These are phyloP conservation scores for Escovopsis sp. DNA, from an alignment of 2,329 filamentous ascomycete species.

Conservation along the genomic window DNA sequence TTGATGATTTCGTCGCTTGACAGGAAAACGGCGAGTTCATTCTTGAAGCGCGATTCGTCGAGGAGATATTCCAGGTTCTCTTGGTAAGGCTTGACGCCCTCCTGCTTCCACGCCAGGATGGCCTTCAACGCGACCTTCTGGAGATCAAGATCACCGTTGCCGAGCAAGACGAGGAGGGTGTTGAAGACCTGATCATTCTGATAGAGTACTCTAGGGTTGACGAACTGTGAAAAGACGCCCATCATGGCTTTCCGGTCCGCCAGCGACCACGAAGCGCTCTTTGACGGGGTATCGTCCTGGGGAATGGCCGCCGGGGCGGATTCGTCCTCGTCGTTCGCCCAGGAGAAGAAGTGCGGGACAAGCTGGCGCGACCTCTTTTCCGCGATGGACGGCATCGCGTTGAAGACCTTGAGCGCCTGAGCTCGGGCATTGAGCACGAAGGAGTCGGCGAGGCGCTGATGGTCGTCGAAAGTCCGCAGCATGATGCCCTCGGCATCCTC, in stretches of 20 bases:
- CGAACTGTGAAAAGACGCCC: conserved; percentile 67
- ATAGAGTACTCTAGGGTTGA: conserved; percentile 74
- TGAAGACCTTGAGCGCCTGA: conserved; percentile 68
- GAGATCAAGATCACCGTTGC: conserved; percentile 80
- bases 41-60: conserved; percentile 82
- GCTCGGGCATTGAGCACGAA: conserved; percentile 46
- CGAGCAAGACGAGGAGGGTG: conserved; percentile 59
- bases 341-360: conserved; percentile 73
- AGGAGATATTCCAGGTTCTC: conserved; percentile 77
- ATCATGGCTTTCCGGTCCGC: conserved; percentile 77
- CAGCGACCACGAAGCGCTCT: conserved; percentile 43
- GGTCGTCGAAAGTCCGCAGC: conserved; percentile 46
- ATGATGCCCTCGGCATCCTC: conserved; percentile 43
- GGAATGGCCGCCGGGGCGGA: conserved; percentile 16
- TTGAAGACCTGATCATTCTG: conserved; percentile 61
- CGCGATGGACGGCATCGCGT: conserved; percentile 57
- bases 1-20: conserved; percentile 61
- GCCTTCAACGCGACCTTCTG: conserved; percentile 76
- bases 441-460: conserved; percentile 39
- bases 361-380: conserved; percentile 77
- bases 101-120: conserved; percentile 78
- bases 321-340: conserved; percentile 46
- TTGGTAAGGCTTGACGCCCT: conserved; percentile 60
- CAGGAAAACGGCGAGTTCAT: conserved; percentile 83
- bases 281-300: conserved; percentile 15